Percentiles rank a stretch among this genome's conserved stretches.
Conservation (phyloP, 192 early-diverging fungal species). For the Coemansia sp. region DNA sequence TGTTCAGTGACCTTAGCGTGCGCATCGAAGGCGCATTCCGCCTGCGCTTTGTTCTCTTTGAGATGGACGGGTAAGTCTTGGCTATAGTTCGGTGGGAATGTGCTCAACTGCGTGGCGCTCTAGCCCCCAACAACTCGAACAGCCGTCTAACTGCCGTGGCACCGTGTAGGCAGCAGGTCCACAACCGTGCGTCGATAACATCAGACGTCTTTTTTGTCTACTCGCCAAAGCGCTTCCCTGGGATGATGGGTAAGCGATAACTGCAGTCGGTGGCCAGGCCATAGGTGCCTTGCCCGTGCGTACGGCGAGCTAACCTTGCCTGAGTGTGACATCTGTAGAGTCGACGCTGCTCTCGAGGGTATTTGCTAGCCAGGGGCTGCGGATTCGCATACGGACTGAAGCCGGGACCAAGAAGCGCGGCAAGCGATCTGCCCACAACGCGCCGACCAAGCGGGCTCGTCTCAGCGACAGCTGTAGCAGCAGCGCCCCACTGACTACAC, state of each 20-base stretch:
- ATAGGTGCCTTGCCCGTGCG: too few relatives aligned
- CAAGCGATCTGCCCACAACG: slow-evolving; percentile 4
- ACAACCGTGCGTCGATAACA: slow-evolving; percentile 52
- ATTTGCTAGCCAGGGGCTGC: slow-evolving; percentile 93
- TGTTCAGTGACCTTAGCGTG: slow-evolving; percentile 89
- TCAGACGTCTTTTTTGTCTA: slow-evolving; percentile 81
- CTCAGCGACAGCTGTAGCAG: neutral
- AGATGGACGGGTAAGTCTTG: slow-evolving; percentile 62
- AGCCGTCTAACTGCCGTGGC: too few relatives aligned
- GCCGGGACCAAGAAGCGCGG: slow-evolving; percentile 50
- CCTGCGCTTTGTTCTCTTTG: slow-evolving; percentile 79
- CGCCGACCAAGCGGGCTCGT: slow-evolving; percentile 11
- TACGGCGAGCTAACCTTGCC: too few relatives aligned
- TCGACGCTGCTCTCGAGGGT: slow-evolving; percentile 80
- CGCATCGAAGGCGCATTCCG: slow-evolving; percentile 83
- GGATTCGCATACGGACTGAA: slow-evolving; percentile 91
- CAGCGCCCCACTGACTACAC: neutral
- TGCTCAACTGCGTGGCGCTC: too few relatives aligned
- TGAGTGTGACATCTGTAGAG: too few relatives aligned
- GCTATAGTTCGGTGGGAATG: too few relatives aligned
- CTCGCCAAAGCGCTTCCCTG: slow-evolving; percentile 92
- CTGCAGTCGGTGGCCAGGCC: too few relatives aligned
- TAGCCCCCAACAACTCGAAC: too few relatives aligned
- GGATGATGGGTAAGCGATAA: slow-evolving; percentile 75
- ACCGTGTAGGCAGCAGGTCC: slow-evolving; percentile 16